A percentile compares a stretch with the other conserved stretches of the same genome.
Conservation (phyloP, 208 protist species). For the Trypanosoma boissoni region DNA sequence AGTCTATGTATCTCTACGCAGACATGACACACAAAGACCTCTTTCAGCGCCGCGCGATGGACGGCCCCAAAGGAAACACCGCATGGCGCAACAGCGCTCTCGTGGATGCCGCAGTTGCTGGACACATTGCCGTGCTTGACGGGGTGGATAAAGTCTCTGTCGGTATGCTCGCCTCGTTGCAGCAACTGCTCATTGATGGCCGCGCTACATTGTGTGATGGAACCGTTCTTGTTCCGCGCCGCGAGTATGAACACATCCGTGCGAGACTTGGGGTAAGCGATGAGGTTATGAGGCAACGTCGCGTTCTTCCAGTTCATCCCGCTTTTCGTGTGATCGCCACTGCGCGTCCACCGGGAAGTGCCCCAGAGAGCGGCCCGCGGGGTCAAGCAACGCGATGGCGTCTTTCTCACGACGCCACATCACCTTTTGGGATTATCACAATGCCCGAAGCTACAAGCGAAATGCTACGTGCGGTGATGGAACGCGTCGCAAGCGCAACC, state of each 20-base stretch:
- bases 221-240: constrained; percentile 67
- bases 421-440: constrained; percentile 84
- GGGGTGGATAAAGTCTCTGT: constrained; percentile 86
- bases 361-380: constrained; percentile 16
- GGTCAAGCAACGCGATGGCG: constrained; percentile 34
- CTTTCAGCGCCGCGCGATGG: constrained; percentile 91
- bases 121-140: constrained; percentile 89
- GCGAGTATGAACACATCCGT: constrained; percentile 63
- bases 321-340: constrained; percentile 90
- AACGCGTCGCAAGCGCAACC: constrained; percentile 29
- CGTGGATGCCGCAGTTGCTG: constrained; percentile 79
- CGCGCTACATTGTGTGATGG: constrained; percentile 79
- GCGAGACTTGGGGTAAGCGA: constrained; percentile 36
- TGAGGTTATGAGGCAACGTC: constrained; percentile 44
- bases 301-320: constrained; percentile 84
- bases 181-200: constrained; percentile 80
- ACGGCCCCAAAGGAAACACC: constrained; percentile 75
- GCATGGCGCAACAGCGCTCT: constrained; percentile 86
- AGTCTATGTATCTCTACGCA: constrained; percentile 86
- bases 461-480: constrained; percentile 44
- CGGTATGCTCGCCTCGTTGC: constrained; percentile 77
- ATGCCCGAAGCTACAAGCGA: constrained; percentile 55
- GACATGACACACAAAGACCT: constrained; percentile 95
- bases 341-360: constrained; percentile 41
- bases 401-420: constrained; percentile 80